phyloP scores from a whole-genome alignment of 257 asterid genomes.

The Ehretia macrophylla region DNA sequence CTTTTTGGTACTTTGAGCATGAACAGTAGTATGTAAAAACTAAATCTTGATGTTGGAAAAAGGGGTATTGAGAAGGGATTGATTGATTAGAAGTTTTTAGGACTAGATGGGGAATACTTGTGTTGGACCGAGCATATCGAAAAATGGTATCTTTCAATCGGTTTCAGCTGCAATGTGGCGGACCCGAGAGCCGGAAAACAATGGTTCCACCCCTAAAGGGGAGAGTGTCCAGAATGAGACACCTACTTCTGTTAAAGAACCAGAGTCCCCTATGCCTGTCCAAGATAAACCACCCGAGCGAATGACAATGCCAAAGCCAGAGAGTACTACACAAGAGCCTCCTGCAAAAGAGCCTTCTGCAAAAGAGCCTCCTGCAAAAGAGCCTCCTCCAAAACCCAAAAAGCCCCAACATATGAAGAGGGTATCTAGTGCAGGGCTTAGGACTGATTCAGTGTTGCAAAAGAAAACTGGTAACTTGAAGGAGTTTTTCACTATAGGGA shows the following conservation, averaged over 20 bases:
- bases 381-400: slow-evolving; percentile 35
- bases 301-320: slow-evolving; percentile 55
- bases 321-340: slow-evolving; percentile 24
- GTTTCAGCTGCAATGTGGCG: slow-evolving; percentile 95
- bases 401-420: slow-evolving; percentile 59
- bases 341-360: slow-evolving; percentile 26
- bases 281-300: slow-evolving; percentile 81
- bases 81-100: slow-evolving; percentile 11
- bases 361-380: too few relatives aligned
- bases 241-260: slow-evolving; percentile 29
- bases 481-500: slow-evolving; percentile 67
- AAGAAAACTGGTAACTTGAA: slow-evolving; percentile 74
- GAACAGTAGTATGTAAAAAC: slow-evolving; percentile 3
- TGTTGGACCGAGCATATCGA: slow-evolving; percentile 76
- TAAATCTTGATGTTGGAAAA: slow-evolving; percentile 26
- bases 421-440: slow-evolving; percentile 82
- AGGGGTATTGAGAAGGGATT: slow-evolving; percentile 16
- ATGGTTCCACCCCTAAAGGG: slow-evolving; percentile 32
- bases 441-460: slow-evolving; percentile 69
- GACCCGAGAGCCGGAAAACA: slow-evolving; percentile 48
- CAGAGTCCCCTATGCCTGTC: slow-evolving; percentile 45
- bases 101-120: slow-evolving; percentile 85
- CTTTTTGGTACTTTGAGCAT: slow-evolving; percentile 19
- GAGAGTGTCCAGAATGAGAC: slow-evolving; percentile 42
- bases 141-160: slow-evolving; percentile 68